Evolutionary conservation across 495 filamentous ascomycete species (phyloP), one percentile per base, ranked within the genome.

Genomic region (Hypoxylon lenormandii): DNA sequence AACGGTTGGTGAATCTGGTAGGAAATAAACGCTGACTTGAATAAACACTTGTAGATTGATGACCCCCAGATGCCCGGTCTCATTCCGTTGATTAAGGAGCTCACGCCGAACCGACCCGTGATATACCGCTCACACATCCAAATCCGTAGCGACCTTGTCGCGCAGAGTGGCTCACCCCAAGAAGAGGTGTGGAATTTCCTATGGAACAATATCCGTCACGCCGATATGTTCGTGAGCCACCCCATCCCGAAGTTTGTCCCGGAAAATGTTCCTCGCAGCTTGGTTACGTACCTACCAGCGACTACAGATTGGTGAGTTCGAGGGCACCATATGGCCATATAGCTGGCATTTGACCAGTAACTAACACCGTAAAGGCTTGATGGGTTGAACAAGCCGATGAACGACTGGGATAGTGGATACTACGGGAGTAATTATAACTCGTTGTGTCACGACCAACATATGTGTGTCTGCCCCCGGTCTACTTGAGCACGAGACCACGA

Each of bases 1-100:
- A 42, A 42, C 13, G 7, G 23, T 28, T 22, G 42, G 19, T 16
- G 12, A n/a, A 0, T 55, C 13, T 57, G 2, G 6, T 6, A 43
- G 10, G 19, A 15, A n/a, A 57, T 15, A 38, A 3, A 0, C 12
- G 33, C 59, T 70, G 48, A 70, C 28, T 33, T 48, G 15, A 22
- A 71, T 51, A n/a, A n/a, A n/a, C n/a, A 6, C 16, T 2, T 52
- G 5, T 59, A 86, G 84, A 85, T 88, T 16, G 93, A 97, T 69
- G 92, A 97, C 68, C 91, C 92, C 15, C 93, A 96, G 79, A 94
- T 96, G 92, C 92, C 92, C 3, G 85, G 83, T 2, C 76, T 97
- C 19, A 93, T 96, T 59, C 88, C 89, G 1, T 78, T 96, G 13
- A 91, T 92, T 69, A 94, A 92, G 76, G 72, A 86, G 28, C 37